These are phyloP conservation scores for Microbotryomycetes sp. DNA, from an alignment of 1,284 basidiomycete genomes.

Conservation along the genomic window DNA sequence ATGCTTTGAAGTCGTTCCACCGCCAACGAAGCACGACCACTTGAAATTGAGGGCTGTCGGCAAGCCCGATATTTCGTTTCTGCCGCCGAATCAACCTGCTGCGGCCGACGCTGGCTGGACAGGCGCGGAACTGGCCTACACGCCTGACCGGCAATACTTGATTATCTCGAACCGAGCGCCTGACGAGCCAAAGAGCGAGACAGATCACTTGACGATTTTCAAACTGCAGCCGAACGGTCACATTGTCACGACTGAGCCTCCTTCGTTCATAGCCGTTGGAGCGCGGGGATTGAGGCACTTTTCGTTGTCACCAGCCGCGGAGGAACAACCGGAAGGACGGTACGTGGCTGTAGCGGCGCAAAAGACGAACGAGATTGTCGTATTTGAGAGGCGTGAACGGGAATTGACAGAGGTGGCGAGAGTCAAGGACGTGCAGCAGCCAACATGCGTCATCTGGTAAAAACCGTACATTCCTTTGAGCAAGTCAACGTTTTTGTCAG, in stretches of 20 bases:
- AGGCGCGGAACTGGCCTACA: slow-evolving; percentile 19
- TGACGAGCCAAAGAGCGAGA: slow-evolving; percentile 4
- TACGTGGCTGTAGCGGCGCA: slow-evolving; percentile 18
- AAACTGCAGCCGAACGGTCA: slow-evolving; percentile 3
- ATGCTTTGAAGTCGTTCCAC: not conserved
- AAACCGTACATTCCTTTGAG: not conserved
- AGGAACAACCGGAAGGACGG: slow-evolving; percentile 1
- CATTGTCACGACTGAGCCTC: not conserved
- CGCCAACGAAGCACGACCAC: not conserved
- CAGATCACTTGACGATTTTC: slow-evolving; percentile 21
- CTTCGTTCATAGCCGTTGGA: slow-evolving; percentile 1
- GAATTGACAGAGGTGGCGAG: slow-evolving; percentile 7
- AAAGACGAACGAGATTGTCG: slow-evolving; percentile 18
- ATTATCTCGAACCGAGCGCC: slow-evolving; percentile 26
- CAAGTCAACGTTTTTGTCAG: not conserved
- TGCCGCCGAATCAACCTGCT: slow-evolving; percentile 4
- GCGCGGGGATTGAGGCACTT: slow-evolving; percentile 21
- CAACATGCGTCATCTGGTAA: slow-evolving; percentile 17
- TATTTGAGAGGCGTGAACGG: slow-evolving; percentile 5
- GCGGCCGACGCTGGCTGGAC: slow-evolving; percentile 8
- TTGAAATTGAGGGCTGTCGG: slow-evolving; percentile 6
- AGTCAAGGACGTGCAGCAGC: slow-evolving; percentile 12
- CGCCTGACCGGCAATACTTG: slow-evolving; percentile 4
- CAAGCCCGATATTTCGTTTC: slow-evolving; percentile 2
- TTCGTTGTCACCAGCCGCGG: not conserved